Conservation (phyloP, 495 filamentous ascomycete species). For the Letharia lupina region DNA sequence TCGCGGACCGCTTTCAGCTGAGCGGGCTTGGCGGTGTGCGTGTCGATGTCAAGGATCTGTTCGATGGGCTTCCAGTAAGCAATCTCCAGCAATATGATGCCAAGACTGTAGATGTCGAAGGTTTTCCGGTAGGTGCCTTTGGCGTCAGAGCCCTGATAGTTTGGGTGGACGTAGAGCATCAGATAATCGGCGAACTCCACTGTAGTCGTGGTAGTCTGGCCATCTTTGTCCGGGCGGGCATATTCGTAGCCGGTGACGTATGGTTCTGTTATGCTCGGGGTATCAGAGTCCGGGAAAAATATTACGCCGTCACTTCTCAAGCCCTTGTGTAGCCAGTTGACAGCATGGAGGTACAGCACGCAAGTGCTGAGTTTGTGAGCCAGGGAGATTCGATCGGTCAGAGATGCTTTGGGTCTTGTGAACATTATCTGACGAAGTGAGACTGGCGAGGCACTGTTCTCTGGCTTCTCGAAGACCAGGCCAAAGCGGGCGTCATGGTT, state of each 20-base stretch:
- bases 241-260: constrained; percentile 30
- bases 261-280: no score
- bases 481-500: constrained; percentile 28
- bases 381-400: constrained; percentile 15
- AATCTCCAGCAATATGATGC: constrained; percentile 28
- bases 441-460: neutral
- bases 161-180: constrained; percentile 31
- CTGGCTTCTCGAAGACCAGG: constrained; percentile 31
- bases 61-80: constrained; percentile 29
- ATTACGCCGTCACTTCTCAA: constrained; percentile 45
- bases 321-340: constrained; percentile 53
- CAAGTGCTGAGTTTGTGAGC: constrained; percentile 16
- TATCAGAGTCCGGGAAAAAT: no score
- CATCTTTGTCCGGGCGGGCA: constrained; percentile 22
- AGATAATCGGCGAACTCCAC: constrained; percentile 19
- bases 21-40: constrained; percentile 17
- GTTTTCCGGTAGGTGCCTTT: constrained; percentile 24
- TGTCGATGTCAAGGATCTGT: constrained; percentile 21
- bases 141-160: constrained; percentile 12
- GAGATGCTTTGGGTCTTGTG: constrained; percentile 8
- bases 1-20: constrained; percentile 18
- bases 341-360: constrained; percentile 37
- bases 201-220: constrained; percentile 16
- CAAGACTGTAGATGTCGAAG: constrained; percentile 32
- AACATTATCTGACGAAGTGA: constrained; percentile 14